Percentiles rank a stretch among this genome's conserved stretches.
Conservation (phyloP, 2,329 filamentous ascomycete species). For the Aaosphaeria pasadenensis region DNA sequence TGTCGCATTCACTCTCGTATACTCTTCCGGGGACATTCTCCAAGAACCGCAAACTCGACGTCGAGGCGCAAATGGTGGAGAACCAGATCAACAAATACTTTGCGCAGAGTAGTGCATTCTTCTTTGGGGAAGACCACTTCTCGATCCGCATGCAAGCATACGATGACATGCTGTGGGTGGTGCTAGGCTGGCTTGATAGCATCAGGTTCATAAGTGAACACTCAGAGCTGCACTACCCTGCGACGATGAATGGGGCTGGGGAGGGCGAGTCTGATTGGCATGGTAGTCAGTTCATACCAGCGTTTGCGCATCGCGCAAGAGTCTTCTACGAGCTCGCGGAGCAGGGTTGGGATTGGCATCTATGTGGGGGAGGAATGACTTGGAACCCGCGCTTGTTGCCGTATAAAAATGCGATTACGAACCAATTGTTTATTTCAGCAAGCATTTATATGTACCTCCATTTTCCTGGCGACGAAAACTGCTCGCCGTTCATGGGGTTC, state of each 20-base stretch:
- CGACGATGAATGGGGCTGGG: constrained; percentile 2
- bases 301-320: constrained; percentile 78
- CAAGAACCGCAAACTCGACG: constrained; percentile 22
- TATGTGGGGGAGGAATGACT: constrained; percentile 85
- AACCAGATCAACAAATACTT: constrained; percentile 85
- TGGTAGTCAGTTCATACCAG: constrained; percentile 68
- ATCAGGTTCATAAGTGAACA: constrained; percentile 75
- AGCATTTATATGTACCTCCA: constrained; percentile 87
- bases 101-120: constrained; percentile 71
- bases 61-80: constrained; percentile 54
- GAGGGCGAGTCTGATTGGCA: constrained; percentile 57
- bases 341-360: constrained; percentile 73
- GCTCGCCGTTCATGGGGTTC: constrained; percentile 59
- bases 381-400: constrained; percentile 76
- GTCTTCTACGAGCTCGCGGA: constrained; percentile 82
- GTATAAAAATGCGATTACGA: constrained; percentile 97
- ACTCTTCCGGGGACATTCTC: constrained; percentile 35
- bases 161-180: constrained; percentile 95
- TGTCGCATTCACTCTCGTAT: constrained; percentile 60
- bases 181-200: constrained; percentile 83
- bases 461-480: constrained; percentile 76
- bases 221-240: constrained; percentile 58
- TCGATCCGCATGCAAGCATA: constrained; percentile 74
- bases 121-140: constrained; percentile 82
- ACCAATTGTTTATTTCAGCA: constrained; percentile 82